Conservation (phyloP, 768 basidiomycete species). For the Saitozyma sp. region DNA sequence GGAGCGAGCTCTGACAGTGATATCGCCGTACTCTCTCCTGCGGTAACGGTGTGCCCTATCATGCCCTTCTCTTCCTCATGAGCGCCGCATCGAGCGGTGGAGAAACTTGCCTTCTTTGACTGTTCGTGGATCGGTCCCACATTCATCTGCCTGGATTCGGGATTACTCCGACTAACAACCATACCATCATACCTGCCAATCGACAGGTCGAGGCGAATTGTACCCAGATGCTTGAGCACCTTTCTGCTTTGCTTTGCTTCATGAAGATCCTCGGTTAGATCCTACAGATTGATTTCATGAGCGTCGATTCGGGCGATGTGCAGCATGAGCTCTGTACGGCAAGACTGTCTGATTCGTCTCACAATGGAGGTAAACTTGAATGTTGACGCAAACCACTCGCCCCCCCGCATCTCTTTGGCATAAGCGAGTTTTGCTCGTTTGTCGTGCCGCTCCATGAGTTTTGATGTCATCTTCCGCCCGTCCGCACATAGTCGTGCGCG, state of each 20-base stretch:
- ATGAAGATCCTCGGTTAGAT: neutral
- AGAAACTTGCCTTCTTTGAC: neutral
- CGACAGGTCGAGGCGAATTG: neutral
- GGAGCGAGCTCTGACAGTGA: too few relatives aligned
- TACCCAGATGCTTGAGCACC: neutral
- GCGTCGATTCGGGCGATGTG: neutral
- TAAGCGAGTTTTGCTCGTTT: neutral
- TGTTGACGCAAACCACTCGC: too few relatives aligned
- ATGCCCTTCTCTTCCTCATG: neutral
- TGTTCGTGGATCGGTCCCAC: neutral
- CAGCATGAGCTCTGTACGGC: too few relatives aligned
- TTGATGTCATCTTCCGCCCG: neutral
- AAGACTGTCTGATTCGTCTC: too few relatives aligned
- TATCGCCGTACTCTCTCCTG: too few relatives aligned
- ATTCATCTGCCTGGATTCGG: neutral
- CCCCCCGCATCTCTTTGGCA: too few relatives aligned
- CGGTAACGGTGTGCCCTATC: neutral
- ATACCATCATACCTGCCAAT: neutral
- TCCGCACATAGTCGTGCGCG: neutral
- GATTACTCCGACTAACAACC: too few relatives aligned
- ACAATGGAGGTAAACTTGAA: too few relatives aligned
- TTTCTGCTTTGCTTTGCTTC: neutral
- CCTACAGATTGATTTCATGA: neutral
- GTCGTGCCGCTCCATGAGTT: neutral
- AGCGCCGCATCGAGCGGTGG: neutral